Conservation (phyloP, 2,329 filamentous ascomycete genomes). For the Cercospora berteroae region DNA sequence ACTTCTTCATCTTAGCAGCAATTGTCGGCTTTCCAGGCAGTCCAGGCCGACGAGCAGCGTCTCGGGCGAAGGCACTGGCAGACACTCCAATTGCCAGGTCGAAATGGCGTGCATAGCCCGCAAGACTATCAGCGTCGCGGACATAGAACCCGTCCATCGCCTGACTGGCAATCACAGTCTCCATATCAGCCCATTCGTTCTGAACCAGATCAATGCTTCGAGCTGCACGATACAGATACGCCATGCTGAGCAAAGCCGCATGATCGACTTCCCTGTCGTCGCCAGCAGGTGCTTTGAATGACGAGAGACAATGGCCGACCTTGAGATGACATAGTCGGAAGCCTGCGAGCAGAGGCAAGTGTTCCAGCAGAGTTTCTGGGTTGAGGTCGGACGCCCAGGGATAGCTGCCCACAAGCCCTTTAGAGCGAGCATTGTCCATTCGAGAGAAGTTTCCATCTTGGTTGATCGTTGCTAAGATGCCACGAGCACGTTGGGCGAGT, state of each 20-base stretch:
- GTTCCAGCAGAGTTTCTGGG: background rate
- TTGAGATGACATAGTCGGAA: background rate
- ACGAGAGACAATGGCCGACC: background rate
- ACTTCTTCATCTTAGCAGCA: conserved; percentile 1
- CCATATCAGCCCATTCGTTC: conserved; percentile 3
- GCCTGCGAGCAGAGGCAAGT: background rate
- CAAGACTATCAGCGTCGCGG: conserved; percentile 1
- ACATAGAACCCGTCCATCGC: background rate
- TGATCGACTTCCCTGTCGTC: background rate
- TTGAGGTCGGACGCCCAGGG: background rate
- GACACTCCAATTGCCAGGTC: conserved; percentile 8
- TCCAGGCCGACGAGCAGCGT: background rate
- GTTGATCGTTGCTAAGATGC: background rate
- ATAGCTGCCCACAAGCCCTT: background rate
- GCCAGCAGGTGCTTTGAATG: background rate
- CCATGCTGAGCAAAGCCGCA: background rate
- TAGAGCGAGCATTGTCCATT: background rate
- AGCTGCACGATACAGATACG: conserved; percentile 5
- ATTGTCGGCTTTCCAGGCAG: background rate
- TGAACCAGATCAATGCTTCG: background rate
- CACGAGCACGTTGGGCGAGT: background rate
- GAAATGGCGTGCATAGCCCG: conserved; percentile 8
- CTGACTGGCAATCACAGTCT: conserved; percentile 3
- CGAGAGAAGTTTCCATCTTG: background rate
- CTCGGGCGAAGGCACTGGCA: conserved; percentile 1